phyloP scores from a whole-genome alignment of 192 early-diverging fungal genomes.

The Helicostylum pulchrum region DNA sequence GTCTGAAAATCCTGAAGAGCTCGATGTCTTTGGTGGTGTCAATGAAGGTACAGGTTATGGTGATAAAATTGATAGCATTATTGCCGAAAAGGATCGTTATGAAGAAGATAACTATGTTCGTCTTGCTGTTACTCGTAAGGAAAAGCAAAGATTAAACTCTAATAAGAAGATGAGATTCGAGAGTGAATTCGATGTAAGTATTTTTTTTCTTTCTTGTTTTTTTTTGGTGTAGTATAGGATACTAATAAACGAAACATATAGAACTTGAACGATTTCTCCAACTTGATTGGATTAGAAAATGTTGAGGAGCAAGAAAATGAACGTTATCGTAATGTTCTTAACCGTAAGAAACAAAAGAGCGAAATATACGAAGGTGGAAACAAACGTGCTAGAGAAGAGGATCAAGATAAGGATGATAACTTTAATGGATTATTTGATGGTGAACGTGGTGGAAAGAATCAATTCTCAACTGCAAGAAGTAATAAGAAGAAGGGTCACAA shows the following conservation, averaged over 20 bases:
- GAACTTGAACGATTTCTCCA: conserved; percentile 57
- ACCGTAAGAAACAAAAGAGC: conserved; percentile 38
- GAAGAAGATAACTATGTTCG: conserved; percentile 92
- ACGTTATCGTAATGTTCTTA: conserved; percentile 44
- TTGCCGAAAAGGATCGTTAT: conserved; percentile 64
- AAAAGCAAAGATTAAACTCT: conserved; percentile 62
- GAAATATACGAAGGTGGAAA: conserved; percentile 36
- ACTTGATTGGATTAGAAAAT: conserved; percentile 45
- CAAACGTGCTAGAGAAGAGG: conserved; percentile 11
- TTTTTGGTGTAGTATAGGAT: not conserved
- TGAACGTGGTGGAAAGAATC: not conserved
- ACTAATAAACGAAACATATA: conserved; percentile 12
- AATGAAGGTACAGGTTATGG: conserved; percentile 63
- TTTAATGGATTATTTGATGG: not conserved
- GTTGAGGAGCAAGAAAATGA: conserved; percentile 46
- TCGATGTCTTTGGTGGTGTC: conserved; percentile 66
- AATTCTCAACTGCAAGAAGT: not conserved
- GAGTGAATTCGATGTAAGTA: conserved; percentile 78
- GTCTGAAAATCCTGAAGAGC: conserved; percentile 82
- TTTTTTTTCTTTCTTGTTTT: not conserved
- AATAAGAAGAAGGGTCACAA: not conserved
- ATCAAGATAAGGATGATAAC: not conserved
- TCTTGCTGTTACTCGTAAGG: conserved; percentile 67
- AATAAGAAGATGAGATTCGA: conserved; percentile 61
- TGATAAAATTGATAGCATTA: conserved; percentile 52